Evolutionary conservation across 2,329 filamentous ascomycete genomes (phyloP), one percentile per base, ranked within the genome.

Genomic region (Hirsutella rhossiliensis): DNA sequence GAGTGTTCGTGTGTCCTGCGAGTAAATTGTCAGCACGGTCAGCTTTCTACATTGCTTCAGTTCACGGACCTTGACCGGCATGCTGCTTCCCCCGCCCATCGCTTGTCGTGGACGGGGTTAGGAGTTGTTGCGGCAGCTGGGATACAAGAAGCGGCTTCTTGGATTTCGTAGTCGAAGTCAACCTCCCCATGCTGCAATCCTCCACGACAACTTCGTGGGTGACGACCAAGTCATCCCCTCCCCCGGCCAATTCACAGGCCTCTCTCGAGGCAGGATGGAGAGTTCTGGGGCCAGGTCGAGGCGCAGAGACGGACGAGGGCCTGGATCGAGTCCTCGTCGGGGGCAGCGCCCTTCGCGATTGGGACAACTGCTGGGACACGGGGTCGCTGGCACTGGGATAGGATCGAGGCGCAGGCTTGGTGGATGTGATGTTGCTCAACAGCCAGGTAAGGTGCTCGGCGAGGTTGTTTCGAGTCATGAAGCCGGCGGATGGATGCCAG

Each of bases 381-480:
- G 49, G 45, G 49, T 62, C 56, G 48, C 41, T 52, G 43, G 51
- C 44, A 39, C 54, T 63, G 34, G 68, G 62, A 48, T 60, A 59
- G 45, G 62, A 58, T 50, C 61, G 63, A 48, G 56, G 59, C 45
- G 62, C 63, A 46, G 66, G 65, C 56, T 61, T 62, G 51, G 60
- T 60, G 53, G 62, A 56, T 45, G 62, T 56, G 53, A 64, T 59
- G 58, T 74, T 71, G 53, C 65, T 65, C 54, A 76, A 56, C 55
- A 79, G 65, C 75, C 75, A 79, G 53, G 71, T 64, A 53, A 79
- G 62, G 58, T 79, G 72, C 56, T 74, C 68, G 53, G 62, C 59
- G 47, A 79, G 67, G 56, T 79, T 79, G 63, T 78, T 77, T 58
- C 71, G 73, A 65, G 75, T 79, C 75, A 79, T 79, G 65, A 71